Conservation (phyloP, 2,329 filamentous ascomycete genomes). For the Cryphonectria radicalis region DNA sequence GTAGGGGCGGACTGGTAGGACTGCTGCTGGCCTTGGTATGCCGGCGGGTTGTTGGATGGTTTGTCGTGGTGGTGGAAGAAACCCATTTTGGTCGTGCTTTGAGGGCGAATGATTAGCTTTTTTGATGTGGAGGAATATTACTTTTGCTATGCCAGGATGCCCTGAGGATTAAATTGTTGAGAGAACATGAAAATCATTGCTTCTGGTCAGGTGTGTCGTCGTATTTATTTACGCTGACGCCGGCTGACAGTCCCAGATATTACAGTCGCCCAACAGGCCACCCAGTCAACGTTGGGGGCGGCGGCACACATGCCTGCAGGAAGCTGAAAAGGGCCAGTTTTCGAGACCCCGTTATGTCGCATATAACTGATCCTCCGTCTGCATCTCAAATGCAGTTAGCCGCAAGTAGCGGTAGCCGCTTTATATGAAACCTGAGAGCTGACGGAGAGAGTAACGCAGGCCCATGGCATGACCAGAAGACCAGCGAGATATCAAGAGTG, state of each 20-base stretch:
- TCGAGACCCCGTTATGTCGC: background rate
- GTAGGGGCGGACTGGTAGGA: background rate
- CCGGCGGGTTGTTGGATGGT: background rate
- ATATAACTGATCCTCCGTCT: background rate
- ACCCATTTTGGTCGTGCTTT: constrained; percentile 5
- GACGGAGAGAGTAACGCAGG: background rate
- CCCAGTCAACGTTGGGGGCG: background rate
- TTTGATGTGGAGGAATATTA: background rate
- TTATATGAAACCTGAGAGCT: constrained; percentile 34
- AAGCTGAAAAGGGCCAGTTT: background rate
- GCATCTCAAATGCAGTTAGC: background rate
- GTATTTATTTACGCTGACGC: background rate
- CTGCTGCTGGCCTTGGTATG: background rate
- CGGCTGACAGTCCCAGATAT: background rate
- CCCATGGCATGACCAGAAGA: background rate
- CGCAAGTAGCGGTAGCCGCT: constrained; percentile 14
- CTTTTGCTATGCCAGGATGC: background rate
- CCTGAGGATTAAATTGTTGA: background rate
- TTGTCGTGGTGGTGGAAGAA: constrained; percentile 15
- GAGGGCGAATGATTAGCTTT: background rate
- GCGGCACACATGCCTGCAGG: background rate
- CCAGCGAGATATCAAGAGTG: background rate
- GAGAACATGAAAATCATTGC: background rate
- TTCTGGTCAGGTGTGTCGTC: background rate
- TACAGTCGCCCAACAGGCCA: background rate